Conservation (phyloP, 805 yeast genomes). For the Wickerhamiella lipophila region DNA sequence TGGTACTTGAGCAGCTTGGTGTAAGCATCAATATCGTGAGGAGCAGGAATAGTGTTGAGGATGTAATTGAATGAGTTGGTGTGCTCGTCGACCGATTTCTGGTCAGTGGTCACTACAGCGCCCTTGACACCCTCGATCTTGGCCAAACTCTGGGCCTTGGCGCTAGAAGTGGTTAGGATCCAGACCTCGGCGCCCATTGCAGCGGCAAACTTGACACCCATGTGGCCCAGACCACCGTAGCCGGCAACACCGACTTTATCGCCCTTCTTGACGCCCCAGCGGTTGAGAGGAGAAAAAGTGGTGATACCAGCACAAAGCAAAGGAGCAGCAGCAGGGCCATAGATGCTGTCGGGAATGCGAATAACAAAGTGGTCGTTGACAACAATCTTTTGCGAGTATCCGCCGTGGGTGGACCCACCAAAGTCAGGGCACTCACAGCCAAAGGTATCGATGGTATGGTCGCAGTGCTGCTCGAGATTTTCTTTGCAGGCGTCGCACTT, state of each 20-base stretch:
- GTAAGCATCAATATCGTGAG: conserved; percentile 38
- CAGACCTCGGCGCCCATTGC: conserved; percentile 53
- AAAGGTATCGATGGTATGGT: conserved; percentile 41
- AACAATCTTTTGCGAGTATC: conserved; percentile 27
- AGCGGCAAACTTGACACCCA: conserved; percentile 46
- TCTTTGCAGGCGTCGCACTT: conserved; percentile 48
- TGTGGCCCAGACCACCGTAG: conserved; percentile 57
- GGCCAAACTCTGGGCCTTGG: conserved; percentile 41
- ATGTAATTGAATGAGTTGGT: conserved; percentile 37
- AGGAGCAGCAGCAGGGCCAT: conserved; percentile 51
- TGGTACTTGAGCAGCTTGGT: conserved; percentile 42
- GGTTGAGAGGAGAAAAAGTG: conserved; percentile 49
- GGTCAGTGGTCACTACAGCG: conserved; percentile 38
- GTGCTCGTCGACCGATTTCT: conserved; percentile 28
- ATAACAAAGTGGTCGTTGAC: conserved; percentile 51
- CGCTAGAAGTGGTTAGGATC: conserved; percentile 41
- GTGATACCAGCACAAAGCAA: conserved; percentile 70
- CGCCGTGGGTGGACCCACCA: conserved; percentile 55
- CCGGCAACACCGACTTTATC: conserved; percentile 48
- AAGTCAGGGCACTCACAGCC: conserved; percentile 35
- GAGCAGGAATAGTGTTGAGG: conserved; percentile 40
- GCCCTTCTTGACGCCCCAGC: conserved; percentile 36
- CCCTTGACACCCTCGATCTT: conserved; percentile 43
- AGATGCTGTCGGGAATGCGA: conserved; percentile 46
- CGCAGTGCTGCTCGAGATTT: no score